Evolutionary conservation across 805 yeast genomes (phyloP), one percentile per base, ranked within the genome.

Genomic region (Wickerhamiella alocasiicola): DNA sequence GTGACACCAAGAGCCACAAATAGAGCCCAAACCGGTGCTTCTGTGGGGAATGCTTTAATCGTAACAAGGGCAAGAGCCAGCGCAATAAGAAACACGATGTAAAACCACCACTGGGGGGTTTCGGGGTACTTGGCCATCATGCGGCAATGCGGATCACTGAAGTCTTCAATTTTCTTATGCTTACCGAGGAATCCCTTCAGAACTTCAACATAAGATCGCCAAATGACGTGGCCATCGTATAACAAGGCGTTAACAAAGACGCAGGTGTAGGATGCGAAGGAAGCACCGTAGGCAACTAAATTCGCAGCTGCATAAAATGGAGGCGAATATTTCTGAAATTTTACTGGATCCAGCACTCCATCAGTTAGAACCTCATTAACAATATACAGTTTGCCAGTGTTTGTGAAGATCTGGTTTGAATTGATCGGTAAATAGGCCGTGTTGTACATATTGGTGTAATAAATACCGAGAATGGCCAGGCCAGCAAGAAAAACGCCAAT

Each of bases 281-380:
- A 63, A 2, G 76, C 50, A 53, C 78, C 76, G 47, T 71, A 69
- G 11, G 62, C 47, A 4, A 71, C 71, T 46, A 72, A 58, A 52
- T 66, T 67, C 0, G 74, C 78, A 4, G 78, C 78, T 27, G 70
- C 53, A 52, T 69, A 71, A 52, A 68, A 74, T 4, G 79, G 78
- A 6, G 77, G 78, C 1, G 77, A 74, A 47, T 70, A 65, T 26
- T 59, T 42, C 39, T 61, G 54, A 53, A 72, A 74, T 48, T 65
- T 68, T 3, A 46, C 52, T 34, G 59, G 53, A 46, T 71, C 73
- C 39, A 72, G 64, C 24, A 49, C 49, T 34, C 61, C 61, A 11
- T 61, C 52, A 39, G 64, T 59, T 31, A 72, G 54, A n/a, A 72
- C 64, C 36, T 62, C 56, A 33, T 62, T 59, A 13, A 71, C 64